Evolutionary conservation across 2,329 filamentous ascomycete species (phyloP).

Genomic region (Polychaeton citri): DNA sequence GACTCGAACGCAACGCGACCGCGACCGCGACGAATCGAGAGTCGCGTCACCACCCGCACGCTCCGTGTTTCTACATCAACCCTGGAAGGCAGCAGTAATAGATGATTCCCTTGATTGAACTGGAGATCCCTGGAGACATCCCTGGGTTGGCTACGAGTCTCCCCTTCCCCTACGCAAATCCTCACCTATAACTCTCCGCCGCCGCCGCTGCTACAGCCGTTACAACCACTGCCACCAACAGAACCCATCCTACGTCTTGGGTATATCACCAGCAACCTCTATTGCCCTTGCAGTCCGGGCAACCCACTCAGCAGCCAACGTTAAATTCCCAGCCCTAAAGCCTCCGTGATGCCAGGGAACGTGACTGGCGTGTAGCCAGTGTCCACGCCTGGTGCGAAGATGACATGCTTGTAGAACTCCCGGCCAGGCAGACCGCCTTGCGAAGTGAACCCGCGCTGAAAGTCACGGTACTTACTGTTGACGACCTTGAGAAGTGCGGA

Average conservation of each 20-base stretch:
- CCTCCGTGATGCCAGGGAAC: constrained; percentile 47
- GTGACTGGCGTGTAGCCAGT: constrained; percentile 54
- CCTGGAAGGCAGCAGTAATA: too few species aligned
- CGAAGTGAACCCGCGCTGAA: constrained; percentile 31
- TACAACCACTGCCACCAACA: too few species aligned
- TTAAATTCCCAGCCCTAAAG: constrained; percentile 14
- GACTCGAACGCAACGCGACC: too few species aligned
- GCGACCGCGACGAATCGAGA: too few species aligned
- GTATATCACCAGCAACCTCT: constrained; percentile 8
- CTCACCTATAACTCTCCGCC: too few species aligned
- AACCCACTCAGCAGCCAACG: constrained; percentile 8
- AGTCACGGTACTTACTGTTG: constrained; percentile 34
- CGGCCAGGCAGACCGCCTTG: constrained; percentile 33
- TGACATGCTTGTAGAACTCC: constrained; percentile 33
- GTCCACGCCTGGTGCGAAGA: constrained; percentile 33
- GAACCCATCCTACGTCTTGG: constrained; percentile 10
- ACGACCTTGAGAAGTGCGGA: constrained; percentile 23
- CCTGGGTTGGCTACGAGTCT: too few species aligned
- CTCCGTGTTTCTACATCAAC: too few species aligned
- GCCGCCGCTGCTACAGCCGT: too few species aligned
- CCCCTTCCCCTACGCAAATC: too few species aligned
- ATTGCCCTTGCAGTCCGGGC: constrained; percentile 9
- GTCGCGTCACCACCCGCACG: too few species aligned
- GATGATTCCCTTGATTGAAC: too few species aligned
- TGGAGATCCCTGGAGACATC: too few species aligned